phyloP scores from a whole-genome alignment of 768 basidiomycete species.

The Tremella mesenterica region DNA sequence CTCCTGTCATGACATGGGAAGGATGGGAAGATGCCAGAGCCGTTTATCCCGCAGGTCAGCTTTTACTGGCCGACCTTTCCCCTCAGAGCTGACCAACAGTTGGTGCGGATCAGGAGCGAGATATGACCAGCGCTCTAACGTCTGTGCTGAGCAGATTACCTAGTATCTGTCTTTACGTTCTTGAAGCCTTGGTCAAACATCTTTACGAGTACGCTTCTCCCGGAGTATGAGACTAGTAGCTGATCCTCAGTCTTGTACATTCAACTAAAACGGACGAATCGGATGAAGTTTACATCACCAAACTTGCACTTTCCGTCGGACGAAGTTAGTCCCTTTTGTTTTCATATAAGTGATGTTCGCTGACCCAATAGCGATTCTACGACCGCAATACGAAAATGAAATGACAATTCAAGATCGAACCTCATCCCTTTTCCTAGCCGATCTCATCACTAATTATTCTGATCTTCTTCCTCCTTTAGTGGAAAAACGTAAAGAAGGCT shows the following conservation, averaged over 20 bases:
- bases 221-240: not conserved
- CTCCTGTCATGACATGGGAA: constrained; percentile 74
- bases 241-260: constrained; percentile 55
- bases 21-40: constrained; percentile 85
- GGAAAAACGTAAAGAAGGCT: constrained; percentile 73
- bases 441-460: constrained; percentile 67
- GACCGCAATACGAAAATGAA: constrained; percentile 73
- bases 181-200: constrained; percentile 71
- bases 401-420: constrained; percentile 87
- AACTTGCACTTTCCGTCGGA: constrained; percentile 78
- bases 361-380: constrained; percentile 57
- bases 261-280: constrained; percentile 60
- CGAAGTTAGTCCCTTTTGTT: constrained; percentile 54
- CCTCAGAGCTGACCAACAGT: constrained; percentile 42
- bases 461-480: constrained; percentile 72
- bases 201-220: constrained; percentile 54
- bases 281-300: constrained; percentile 72
- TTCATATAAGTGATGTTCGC: not conserved
- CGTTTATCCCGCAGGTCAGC: constrained; percentile 62
- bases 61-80: not conserved
- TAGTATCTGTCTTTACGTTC: constrained; percentile 66
- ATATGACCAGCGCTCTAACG: constrained; percentile 52
- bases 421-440: constrained; percentile 70
- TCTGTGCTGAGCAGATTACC: constrained; percentile 62
- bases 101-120: constrained; percentile 53